Conservation (phyloP, 208 protist species). For the Trichomonas vaginalis region DNA sequence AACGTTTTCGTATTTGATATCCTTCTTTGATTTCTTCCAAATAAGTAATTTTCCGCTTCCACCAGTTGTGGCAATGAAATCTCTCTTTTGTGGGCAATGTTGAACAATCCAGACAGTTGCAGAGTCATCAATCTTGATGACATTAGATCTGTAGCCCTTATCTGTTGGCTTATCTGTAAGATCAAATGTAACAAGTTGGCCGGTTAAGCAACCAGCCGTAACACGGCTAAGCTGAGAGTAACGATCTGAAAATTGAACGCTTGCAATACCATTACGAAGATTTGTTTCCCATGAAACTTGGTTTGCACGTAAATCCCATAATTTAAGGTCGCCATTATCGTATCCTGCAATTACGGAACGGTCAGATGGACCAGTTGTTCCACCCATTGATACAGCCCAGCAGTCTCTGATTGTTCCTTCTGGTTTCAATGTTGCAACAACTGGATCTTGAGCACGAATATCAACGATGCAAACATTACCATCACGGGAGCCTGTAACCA, state of each 20-base stretch:
- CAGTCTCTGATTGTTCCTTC: constrained; percentile 28
- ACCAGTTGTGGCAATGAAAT: constrained; percentile 37
- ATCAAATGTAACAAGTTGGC: constrained; percentile 1
- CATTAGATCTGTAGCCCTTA: neutral
- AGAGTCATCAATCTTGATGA: neutral
- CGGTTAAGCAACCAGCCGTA: neutral
- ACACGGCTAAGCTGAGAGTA: neutral
- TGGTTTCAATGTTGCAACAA: constrained; percentile 29
- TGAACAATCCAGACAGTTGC: constrained; percentile 37
- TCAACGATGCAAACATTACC: constrained; percentile 35
- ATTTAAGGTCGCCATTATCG: constrained; percentile 46
- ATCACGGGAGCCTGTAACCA: constrained; percentile 37
- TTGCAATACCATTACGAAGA: constrained; percentile 21
- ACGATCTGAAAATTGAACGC: neutral
- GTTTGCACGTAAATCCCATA: constrained; percentile 35
- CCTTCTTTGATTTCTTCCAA: constrained; percentile 29
- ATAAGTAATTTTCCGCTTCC: constrained; percentile 37
- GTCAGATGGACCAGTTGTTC: constrained; percentile 24
- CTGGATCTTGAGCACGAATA: constrained; percentile 9
- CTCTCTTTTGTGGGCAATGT: constrained; percentile 42
- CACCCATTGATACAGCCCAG: constrained; percentile 39
- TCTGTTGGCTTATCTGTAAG: neutral
- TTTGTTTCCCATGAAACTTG: constrained; percentile 37
- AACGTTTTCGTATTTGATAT: neutral
- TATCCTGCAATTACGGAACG: constrained; percentile 35